Conservation (phyloP, 2,329 filamentous ascomycete genomes). For the Trichoderma cornu-damae region DNA sequence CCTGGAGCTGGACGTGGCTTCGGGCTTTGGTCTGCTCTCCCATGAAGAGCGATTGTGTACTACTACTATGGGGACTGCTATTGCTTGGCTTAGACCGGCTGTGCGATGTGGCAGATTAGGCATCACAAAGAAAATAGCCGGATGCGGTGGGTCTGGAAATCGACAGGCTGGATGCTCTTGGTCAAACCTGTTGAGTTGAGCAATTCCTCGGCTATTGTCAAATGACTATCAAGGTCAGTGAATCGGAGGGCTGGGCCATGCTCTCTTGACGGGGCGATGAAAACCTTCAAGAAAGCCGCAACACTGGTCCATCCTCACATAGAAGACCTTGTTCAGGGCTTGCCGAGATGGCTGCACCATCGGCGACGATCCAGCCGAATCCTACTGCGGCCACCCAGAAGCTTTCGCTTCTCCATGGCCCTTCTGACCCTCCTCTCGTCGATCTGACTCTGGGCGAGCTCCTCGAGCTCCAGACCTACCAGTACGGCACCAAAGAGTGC, state of each 20-base stretch:
- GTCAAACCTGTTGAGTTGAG: not conserved
- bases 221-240: not conserved
- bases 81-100: not conserved
- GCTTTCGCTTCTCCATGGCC: conserved; percentile 61
- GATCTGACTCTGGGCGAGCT: conserved; percentile 69
- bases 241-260: not conserved
- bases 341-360: conserved; percentile 23
- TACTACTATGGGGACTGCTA: not conserved
- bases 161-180: not conserved
- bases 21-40: not conserved
- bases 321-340: not conserved
- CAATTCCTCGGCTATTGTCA: not conserved
- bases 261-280: not conserved
- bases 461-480: conserved; percentile 63
- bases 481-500: conserved; percentile 61
- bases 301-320: not conserved
- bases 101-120: not conserved
- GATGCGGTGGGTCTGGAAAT: not conserved
- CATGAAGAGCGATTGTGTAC: not conserved
- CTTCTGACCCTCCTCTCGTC: conserved; percentile 62
- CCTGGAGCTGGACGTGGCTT: not conserved
- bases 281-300: not conserved
- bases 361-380: conserved; percentile 28
- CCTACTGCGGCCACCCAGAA: conserved; percentile 33
- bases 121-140: not conserved